These are phyloP conservation scores for Fusarium hostae DNA, from an alignment of 2,329 filamentous ascomycete species.

Conservation along the genomic window DNA sequence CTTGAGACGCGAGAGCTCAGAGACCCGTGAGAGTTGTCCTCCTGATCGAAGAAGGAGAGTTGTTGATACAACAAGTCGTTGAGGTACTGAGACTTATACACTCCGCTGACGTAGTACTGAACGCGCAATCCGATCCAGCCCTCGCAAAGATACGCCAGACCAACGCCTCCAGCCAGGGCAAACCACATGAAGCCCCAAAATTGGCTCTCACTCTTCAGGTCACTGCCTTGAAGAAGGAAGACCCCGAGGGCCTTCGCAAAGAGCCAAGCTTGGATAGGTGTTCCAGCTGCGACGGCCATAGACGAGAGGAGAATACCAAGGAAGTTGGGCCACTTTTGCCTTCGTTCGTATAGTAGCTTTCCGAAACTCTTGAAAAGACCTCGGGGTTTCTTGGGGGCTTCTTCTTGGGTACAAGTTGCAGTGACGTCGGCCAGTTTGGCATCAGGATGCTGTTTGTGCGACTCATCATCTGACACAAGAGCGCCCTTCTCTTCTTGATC, in stretches of 20 bases:
- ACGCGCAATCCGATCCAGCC: conserved; percentile 36
- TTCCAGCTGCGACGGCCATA: conserved; percentile 43
- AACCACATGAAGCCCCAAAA: conserved; percentile 50
- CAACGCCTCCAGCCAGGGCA: conserved; percentile 44
- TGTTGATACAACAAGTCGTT: conserved; percentile 46
- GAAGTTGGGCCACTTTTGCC: conserved; percentile 42
- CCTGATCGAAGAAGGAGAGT: conserved; percentile 46
- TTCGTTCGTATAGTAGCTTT: conserved; percentile 35
- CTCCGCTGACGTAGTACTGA: conserved; percentile 31
- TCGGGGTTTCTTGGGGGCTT: not conserved
- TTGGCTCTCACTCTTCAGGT: conserved; percentile 40
- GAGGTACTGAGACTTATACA: conserved; percentile 46
- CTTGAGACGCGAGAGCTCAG: conserved; percentile 43
- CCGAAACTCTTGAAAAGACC: conserved; percentile 25
- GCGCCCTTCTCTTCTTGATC: not conserved
- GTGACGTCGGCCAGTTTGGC: not conserved
- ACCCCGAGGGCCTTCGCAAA: conserved; percentile 44
- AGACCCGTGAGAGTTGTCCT: conserved; percentile 45
- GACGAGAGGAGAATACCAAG: conserved; percentile 40
- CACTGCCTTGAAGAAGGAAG: conserved; percentile 42
- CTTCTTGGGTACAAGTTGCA: not conserved
- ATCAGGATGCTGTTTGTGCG: not conserved
- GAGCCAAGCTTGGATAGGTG: conserved; percentile 47
- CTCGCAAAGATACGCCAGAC: conserved; percentile 43
- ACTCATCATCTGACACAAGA: not conserved